A percentile compares a stretch with the other conserved stretches of the same genome.
phyloP scores from a whole-genome alignment of 768 basidiomycete genomes.

The Pleurotus salmoneostramineus region DNA sequence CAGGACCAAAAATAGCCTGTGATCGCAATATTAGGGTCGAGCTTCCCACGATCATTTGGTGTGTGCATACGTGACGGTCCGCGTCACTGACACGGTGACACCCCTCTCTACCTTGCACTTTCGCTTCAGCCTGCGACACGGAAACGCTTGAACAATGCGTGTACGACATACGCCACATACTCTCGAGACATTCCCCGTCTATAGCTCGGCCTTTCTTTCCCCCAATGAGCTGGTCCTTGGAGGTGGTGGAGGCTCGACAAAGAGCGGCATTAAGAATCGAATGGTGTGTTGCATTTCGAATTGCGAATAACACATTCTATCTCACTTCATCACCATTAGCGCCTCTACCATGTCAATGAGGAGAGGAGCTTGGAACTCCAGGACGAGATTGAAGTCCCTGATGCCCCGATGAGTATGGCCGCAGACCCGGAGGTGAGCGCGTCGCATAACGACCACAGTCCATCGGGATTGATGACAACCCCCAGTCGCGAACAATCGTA shows the following conservation, averaged over 20 bases:
- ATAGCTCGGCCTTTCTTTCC: conserved; percentile 77
- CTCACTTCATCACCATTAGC: conserved; percentile 33
- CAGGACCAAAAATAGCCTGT: neutral
- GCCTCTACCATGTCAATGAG: conserved; percentile 59
- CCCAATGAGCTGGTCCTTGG: conserved; percentile 75
- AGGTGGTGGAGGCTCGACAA: conserved; percentile 85
- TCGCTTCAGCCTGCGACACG: too few relatives aligned
- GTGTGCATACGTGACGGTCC: neutral
- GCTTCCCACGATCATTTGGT: neutral
- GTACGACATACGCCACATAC: conserved; percentile 74
- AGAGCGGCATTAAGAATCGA: conserved; percentile 92
- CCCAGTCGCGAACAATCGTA: conserved; percentile 50
- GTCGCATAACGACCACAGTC: conserved; percentile 1
- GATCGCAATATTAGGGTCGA: neutral
- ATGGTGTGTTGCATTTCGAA: conserved; percentile 49
- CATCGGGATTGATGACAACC: conserved; percentile 1
- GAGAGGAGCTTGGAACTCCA: conserved; percentile 51
- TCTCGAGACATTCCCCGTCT: conserved; percentile 85
- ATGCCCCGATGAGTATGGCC: conserved; percentile 96
- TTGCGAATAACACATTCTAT: neutral
- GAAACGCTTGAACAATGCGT: conserved; percentile 48
- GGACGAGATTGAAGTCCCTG: conserved; percentile 81
- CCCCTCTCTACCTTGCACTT: neutral
- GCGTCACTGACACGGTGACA: neutral
- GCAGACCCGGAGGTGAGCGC: conserved; percentile 52